Evolutionary conservation across 2,329 filamentous ascomycete species (phyloP).

Genomic region (Kalmusia sp.): DNA sequence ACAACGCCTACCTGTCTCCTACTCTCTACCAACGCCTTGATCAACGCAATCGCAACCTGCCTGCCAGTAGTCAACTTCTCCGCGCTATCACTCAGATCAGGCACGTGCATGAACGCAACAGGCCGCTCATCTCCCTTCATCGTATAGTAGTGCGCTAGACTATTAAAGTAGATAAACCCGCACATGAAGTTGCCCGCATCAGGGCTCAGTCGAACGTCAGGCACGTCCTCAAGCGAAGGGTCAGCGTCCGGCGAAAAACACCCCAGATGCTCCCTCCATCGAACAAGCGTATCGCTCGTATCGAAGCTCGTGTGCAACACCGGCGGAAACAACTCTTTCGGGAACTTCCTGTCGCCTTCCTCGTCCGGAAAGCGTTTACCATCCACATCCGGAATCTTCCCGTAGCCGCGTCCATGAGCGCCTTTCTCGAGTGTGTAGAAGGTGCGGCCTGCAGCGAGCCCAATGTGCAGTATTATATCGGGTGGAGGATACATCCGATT

Average conservation of each 20-base stretch:
- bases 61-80: constrained; percentile 33
- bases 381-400: constrained; percentile 42
- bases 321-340: constrained; percentile 23
- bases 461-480: constrained; percentile 47
- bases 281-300: constrained; percentile 35
- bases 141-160: constrained; percentile 36
- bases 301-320: constrained; percentile 41
- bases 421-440: constrained; percentile 46
- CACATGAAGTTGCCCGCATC: constrained; percentile 48
- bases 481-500: constrained; percentile 27
- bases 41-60: constrained; percentile 39
- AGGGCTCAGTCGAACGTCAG: constrained; percentile 36
- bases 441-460: constrained; percentile 42
- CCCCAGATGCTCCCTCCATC: constrained; percentile 33
- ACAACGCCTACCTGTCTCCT: constrained; percentile 26
- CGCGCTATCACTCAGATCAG: constrained; percentile 37
- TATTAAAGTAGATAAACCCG: constrained; percentile 46
- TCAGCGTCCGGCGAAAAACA: constrained; percentile 5
- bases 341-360: constrained; percentile 24
- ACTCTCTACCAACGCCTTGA: constrained; percentile 44
- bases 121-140: constrained; percentile 31
- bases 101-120: constrained; percentile 45
- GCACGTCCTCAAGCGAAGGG: background rate
- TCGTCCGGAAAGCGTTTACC: constrained; percentile 32
- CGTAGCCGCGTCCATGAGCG: constrained; percentile 38